Evolutionary conservation across 2,329 filamentous ascomycete species (phyloP).

Genomic region (Neofusicoccum sp.): DNA sequence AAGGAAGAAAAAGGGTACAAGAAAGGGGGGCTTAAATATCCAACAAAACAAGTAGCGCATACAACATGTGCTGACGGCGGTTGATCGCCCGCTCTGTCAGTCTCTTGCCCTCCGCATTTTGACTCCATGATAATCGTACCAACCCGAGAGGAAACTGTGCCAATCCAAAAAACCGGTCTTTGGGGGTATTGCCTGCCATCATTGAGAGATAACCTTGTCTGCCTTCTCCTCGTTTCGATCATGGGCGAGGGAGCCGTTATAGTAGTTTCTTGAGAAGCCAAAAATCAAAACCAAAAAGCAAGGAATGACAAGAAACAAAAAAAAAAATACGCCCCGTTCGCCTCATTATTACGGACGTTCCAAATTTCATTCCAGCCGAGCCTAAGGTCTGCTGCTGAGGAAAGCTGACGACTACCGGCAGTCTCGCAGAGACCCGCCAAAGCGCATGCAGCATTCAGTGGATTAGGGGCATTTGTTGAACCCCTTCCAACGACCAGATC

Average conservation of each 20-base stretch:
- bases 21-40: not conserved
- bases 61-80: not conserved
- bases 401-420: not conserved
- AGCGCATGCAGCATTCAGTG: not conserved
- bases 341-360: conserved; percentile 5
- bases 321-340: not conserved
- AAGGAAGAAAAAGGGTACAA: conserved; percentile 3
- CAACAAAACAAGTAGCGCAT: not conserved
- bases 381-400: not conserved
- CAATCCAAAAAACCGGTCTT: conserved; percentile 12
- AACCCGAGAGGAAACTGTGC: conserved; percentile 5
- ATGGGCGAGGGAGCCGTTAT: conserved; percentile 9
- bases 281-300: not conserved
- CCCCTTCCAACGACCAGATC: not conserved
- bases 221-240: conserved; percentile 2
- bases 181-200: conserved; percentile 12
- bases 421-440: conserved; percentile 1
- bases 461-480: not conserved
- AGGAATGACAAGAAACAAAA: not conserved
- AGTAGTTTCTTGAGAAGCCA: not conserved
- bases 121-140: conserved; percentile 6
- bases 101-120: not conserved
- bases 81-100: not conserved
- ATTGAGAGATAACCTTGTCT: conserved; percentile 12
- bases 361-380: not conserved